Base-by-base conservation (phyloP, 106 monocot species). In the Allium cepa region DNA sequence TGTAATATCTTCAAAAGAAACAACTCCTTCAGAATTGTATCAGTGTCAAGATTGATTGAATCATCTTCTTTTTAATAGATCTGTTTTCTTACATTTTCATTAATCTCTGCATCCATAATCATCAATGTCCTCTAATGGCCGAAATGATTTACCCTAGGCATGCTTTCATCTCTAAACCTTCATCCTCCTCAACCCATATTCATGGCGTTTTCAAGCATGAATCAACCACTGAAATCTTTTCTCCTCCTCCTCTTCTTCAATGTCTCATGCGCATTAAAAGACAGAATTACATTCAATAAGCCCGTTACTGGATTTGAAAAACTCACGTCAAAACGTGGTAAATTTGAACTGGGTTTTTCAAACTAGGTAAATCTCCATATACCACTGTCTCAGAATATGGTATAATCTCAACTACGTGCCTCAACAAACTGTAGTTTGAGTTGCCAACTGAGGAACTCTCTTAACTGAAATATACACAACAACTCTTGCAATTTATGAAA, bases 341-440 rank as follows among this genome's bases (percentile, higher is more conserved):
- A 66, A 68, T 84, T 79, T 14, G 76, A 14, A 13, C 70, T 84
- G 84, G 84, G 1, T 84, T 84, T 69, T 77, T 84, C 79, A 17
- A 46, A 17, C 60, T 56, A 45, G 79, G 76, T 59, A 76, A 72
- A 14, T 46, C 64, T 27, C 22, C 61, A 15, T 11, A 15, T 11
- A 62, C 9, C 77, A 61, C 57, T 87, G 79, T 71, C 45, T 82
- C 52, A 76, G 78, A 14, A 87, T 87, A 50, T 87, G 79, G 79
- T 87, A 79, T 69, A 59, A 26, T 59, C 0, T 0, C 0, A 77
- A 73, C 53, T 79, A 53, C 48, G 60, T 77, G 66, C 50, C 80
- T 15, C 0, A 46, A 46, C 26, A 9, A 9, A 85, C 78, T 13
- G 0, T 67, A 0, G 83, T 59, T 59, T 59, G 59, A 22, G 55